Base-by-base conservation (phyloP, 1,284 basidiomycete species). In the Somion occarium region DNA sequence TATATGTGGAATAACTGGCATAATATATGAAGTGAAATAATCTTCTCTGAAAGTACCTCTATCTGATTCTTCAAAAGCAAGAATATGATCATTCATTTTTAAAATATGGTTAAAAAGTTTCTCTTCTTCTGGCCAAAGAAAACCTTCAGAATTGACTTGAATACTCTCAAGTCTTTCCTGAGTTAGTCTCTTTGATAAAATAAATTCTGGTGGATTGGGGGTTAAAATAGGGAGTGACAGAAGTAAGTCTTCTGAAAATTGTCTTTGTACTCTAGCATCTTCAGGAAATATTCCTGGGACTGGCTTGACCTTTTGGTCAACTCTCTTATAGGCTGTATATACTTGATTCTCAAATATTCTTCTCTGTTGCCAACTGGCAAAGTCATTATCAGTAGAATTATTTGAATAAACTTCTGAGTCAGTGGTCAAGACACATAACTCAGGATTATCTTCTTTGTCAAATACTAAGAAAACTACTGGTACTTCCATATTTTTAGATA, bases 11-110 rank as follows among this genome's bases (percentile, higher is more conserved):
- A 73, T 52, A 1, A 63, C 58, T 0, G 70, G 67, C 22, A 73
- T 67, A 3, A 61, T 48, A 11, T 70, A 57, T 0, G 69, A 66
- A 0, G 59, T 57, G 49, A 73, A 72, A 57, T 63, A 72, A 7
- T 72, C 67, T 5, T 60, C 49, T 0, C 55, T 65, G 12, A 74
- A 61, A 0, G 59, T 67, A 1, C 71, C 69, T 15, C 64, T 44
- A 2, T 74, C 63, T 1, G 30, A 50, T 27, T 73, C 69, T 20
- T 61, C 59, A 53, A 66, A 74, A 0, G 70, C 56, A 27, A 53
- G 22, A 38, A 62, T 56, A 15, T 53, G 38, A 46, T 71, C 55
- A 49, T 70, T 67, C 0, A 64, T 30, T 9, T 44, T 27, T 23
- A 71, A 42, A 1, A 72, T 55, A 24, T 66, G 59, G n/a, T 66